Evolutionary conservation across 2,329 filamentous ascomycete species (phyloP).

Genomic region (Talaromyces atroroseus): DNA sequence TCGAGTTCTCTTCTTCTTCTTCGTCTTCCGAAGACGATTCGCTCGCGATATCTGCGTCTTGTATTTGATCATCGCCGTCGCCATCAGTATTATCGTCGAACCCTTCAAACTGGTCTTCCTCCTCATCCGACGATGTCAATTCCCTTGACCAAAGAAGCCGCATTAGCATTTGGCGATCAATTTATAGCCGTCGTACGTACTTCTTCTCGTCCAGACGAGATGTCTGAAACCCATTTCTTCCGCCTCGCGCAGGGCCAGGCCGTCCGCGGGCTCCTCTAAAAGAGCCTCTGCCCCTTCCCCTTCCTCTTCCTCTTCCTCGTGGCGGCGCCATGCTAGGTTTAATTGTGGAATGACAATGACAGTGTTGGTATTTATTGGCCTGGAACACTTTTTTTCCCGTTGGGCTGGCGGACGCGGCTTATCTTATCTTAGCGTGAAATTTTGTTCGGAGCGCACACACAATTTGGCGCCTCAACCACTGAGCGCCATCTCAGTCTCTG

Average conservation of each 20-base stretch:
- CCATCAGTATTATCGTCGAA: constrained; percentile 23
- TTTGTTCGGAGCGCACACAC: constrained; percentile 35
- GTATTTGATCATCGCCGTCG: constrained; percentile 33
- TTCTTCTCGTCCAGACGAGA: constrained; percentile 36
- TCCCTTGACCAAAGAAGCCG: constrained; percentile 15
- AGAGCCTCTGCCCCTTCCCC: constrained; percentile 14
- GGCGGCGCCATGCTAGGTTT: constrained; percentile 25
- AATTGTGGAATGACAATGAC: neutral
- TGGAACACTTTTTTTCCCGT: constrained; percentile 13
- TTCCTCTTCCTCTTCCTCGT: constrained; percentile 27
- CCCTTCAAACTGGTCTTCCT: constrained; percentile 18
- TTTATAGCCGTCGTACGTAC: constrained; percentile 23
- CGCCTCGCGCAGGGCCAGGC: constrained; percentile 15
- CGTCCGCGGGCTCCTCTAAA: constrained; percentile 5
- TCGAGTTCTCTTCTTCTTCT: constrained; percentile 36
- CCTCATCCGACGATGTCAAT: constrained; percentile 11
- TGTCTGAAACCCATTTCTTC: constrained; percentile 26
- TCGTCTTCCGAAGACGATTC: constrained; percentile 41
- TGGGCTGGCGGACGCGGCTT: constrained; percentile 19
- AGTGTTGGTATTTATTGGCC: neutral
- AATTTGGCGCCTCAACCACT: constrained; percentile 29
- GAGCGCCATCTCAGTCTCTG: constrained; percentile 15
- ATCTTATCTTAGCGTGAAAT: constrained; percentile 48
- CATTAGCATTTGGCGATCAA: neutral
- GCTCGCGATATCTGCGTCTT: constrained; percentile 34